Evolutionary conservation across 2,329 filamentous ascomycete species (phyloP).

Genomic region (Coniochaeta sp.): DNA sequence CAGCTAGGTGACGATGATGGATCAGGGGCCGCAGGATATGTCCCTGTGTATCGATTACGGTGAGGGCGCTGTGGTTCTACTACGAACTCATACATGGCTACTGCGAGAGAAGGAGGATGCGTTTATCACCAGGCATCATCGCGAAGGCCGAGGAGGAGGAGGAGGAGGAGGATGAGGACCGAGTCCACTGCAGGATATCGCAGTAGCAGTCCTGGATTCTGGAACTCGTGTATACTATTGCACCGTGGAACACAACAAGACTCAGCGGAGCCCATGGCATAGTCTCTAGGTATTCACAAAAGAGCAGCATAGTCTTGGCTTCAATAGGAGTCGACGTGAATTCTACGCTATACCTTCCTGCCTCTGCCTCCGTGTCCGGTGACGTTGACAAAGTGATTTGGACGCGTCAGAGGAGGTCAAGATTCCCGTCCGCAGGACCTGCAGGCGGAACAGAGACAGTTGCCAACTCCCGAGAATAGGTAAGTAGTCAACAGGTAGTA

Average conservation of each 20-base stretch:
- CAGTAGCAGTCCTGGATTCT: not conserved
- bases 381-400: not conserved
- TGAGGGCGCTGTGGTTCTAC: not conserved
- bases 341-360: too few relatives aligned
- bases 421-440: not conserved
- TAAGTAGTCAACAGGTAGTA: too few relatives aligned
- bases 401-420: not conserved
- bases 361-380: not conserved
- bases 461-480: not conserved
- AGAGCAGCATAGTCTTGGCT: not conserved
- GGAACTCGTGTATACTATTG: not conserved
- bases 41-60: not conserved
- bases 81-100: not conserved
- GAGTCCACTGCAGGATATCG: not conserved
- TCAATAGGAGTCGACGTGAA: not conserved
- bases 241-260: not conserved
- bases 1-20: not conserved
- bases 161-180: not conserved
- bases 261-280: not conserved
- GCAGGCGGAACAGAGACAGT: not conserved
- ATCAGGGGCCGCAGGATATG: not conserved
- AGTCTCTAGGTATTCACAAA: not conserved
- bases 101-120: not conserved
- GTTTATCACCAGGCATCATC: not conserved
- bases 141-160: too few relatives aligned